A percentile compares a stretch with the other conserved stretches of the same genome.
Evolutionary conservation across 2,329 filamentous ascomycete genomes (phyloP).

Genomic region (Cadophora sp.): DNA sequence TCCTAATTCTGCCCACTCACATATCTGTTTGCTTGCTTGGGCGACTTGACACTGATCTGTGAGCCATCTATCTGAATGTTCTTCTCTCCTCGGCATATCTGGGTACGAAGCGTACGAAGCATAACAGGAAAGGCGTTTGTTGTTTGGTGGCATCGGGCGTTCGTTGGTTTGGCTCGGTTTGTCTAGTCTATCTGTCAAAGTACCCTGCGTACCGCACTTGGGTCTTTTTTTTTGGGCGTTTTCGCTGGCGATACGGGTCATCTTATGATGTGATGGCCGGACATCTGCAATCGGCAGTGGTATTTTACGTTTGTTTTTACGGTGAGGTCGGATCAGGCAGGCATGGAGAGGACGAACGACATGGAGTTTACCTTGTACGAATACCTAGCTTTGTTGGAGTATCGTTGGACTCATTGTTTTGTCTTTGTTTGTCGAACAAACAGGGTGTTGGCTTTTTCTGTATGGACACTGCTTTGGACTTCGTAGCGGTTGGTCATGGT

Average conservation of each 20-base stretch:
- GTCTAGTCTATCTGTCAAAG: not conserved
- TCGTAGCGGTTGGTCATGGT: not conserved
- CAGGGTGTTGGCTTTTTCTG: not conserved
- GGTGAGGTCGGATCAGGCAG: not conserved
- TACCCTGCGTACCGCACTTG: not conserved
- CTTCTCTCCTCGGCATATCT: not conserved
- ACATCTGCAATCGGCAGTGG: not conserved
- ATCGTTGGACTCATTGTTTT: slow-evolving; percentile 5
- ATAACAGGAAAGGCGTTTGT: slow-evolving; percentile 3
- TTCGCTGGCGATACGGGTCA: slow-evolving; percentile 1
- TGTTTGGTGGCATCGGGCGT: not conserved
- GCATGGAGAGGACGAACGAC: not conserved
- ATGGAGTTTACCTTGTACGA: not conserved
- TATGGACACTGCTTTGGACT: not conserved
- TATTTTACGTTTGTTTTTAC: not conserved
- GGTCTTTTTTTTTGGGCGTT: slow-evolving; percentile 14
- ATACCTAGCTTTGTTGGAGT: not conserved
- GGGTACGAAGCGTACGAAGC: slow-evolving; percentile 3
- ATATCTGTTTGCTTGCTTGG: slow-evolving; percentile 5
- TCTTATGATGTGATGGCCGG: slow-evolving; percentile 5
- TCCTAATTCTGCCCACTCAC: not conserved
- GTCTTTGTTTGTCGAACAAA: not conserved
- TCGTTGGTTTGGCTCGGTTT: not conserved
- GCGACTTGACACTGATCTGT: not conserved
- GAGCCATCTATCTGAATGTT: slow-evolving; percentile 9